A percentile compares a stretch with the other conserved stretches of the same genome.
These are phyloP conservation scores for Taphrina communis DNA, from an alignment of 1,139 yeast genomes.

Conservation along the genomic window DNA sequence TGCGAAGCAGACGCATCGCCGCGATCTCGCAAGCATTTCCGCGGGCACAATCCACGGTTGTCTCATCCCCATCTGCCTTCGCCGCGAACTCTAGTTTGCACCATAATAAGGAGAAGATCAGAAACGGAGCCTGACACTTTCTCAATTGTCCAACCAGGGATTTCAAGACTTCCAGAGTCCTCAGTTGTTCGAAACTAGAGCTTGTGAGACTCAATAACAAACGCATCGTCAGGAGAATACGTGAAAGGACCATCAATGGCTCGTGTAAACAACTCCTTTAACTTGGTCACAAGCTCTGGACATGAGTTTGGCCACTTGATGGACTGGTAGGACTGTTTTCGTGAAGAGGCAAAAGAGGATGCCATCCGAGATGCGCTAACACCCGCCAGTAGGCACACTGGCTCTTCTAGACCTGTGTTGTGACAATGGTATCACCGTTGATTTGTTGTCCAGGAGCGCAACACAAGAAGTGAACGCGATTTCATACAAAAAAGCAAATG, in stretches of 20 bases:
- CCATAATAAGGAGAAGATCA: slow-evolving; percentile 36
- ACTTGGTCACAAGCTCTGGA: slow-evolving; percentile 16
- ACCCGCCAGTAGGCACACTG: not conserved
- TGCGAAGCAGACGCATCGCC: slow-evolving; percentile 34
- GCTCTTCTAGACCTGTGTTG: too few relatives aligned
- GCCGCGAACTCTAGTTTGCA: slow-evolving; percentile 30
- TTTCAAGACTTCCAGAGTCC: slow-evolving; percentile 27
- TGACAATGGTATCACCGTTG: too few relatives aligned
- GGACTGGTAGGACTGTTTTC: slow-evolving; percentile 20
- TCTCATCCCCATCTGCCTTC: slow-evolving; percentile 27
- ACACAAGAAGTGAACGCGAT: too few relatives aligned
- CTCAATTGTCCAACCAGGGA: slow-evolving; percentile 15
- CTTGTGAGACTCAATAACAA: not conserved
- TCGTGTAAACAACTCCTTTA: slow-evolving; percentile 14
- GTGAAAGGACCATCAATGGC: slow-evolving; percentile 38
- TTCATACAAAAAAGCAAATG: too few relatives aligned
- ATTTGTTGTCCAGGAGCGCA: too few relatives aligned
- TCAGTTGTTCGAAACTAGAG: slow-evolving; percentile 24
- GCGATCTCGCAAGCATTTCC: slow-evolving; percentile 42
- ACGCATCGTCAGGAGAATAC: not conserved
- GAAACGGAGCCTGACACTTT: slow-evolving; percentile 25
- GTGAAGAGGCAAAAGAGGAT: not conserved
- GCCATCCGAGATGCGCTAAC: not conserved
- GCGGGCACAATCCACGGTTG: slow-evolving; percentile 30
- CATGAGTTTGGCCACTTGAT: slow-evolving; percentile 29